phyloP scores from a whole-genome alignment of 495 filamentous ascomycete species.

The Neurospora sp. region DNA sequence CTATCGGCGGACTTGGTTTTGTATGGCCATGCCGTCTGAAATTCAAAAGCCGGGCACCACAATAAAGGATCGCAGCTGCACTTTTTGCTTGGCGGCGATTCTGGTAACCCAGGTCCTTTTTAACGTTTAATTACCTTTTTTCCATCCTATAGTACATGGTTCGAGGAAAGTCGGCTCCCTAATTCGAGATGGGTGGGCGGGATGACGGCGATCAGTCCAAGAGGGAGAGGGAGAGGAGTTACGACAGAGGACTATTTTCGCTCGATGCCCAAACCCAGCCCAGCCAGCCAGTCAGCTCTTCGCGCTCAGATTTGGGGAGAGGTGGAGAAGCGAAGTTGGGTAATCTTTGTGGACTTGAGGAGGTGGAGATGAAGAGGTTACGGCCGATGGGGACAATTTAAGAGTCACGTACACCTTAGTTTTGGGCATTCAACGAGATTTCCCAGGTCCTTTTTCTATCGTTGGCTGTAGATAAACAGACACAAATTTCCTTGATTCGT shows the following conservation, averaged over 20 bases:
- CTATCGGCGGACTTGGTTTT: conserved; percentile 12
- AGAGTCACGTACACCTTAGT: not conserved
- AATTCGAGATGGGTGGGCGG: conserved; percentile 14
- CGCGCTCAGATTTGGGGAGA: not conserved
- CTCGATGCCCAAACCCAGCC: not conserved
- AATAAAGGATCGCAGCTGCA: conserved; percentile 19
- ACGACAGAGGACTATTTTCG: not conserved
- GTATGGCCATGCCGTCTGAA: conserved; percentile 14
- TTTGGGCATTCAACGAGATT: not conserved
- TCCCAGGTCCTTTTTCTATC: not conserved
- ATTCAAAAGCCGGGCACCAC: conserved; percentile 19
- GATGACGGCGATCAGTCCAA: conserved; percentile 4
- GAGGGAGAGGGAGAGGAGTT: not conserved
- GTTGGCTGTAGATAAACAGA: not conserved
- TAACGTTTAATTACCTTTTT: conserved; percentile 31
- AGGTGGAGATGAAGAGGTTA: not conserved
- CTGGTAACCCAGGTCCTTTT: conserved; percentile 27
- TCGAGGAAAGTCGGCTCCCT: not conserved
- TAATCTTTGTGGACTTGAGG: not conserved
- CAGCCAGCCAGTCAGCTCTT: not conserved
- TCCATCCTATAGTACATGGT: conserved; percentile 4
- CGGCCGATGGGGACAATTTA: not conserved
- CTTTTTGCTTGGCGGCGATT: conserved; percentile 28
- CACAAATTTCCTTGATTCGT: not conserved
- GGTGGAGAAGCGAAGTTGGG: not conserved